Evolutionary conservation across 139 green algal genomes (phyloP).

Genomic region (Volvox reticuliferus): DNA sequence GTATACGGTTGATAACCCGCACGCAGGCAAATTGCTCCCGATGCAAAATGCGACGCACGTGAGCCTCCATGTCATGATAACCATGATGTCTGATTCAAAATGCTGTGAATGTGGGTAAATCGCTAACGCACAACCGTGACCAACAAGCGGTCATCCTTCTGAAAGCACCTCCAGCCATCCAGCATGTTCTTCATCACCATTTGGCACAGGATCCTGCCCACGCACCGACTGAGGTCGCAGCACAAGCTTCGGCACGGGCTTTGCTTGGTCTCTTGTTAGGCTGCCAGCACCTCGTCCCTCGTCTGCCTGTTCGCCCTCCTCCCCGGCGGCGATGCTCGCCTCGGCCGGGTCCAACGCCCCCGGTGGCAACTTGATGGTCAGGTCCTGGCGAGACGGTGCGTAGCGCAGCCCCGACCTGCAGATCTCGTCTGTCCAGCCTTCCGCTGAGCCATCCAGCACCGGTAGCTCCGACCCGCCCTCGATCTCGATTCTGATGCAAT

Average conservation of each 20-base stretch:
- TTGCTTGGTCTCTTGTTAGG: background rate
- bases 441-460: conserved; percentile 87
- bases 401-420: conserved; percentile 23
- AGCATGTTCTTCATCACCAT: no score
- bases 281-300: conserved; percentile 1
- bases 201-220: no score
- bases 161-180: no score
- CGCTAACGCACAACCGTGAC: no score
- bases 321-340: background rate
- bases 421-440: conserved; percentile 52
- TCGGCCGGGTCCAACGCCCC: background rate
- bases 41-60: no score
- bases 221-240: conserved; percentile 25
- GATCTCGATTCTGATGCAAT: conserved; percentile 69
- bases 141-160: no score
- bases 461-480: conserved; percentile 83
- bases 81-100: no score
- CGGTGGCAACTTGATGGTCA: background rate
- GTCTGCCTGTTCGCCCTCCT: background rate
- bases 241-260: conserved; percentile 32
- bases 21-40: no score
- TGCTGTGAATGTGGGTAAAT: no score
- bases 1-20: no score
- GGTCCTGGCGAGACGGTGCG: background rate
- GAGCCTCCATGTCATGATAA: no score